A percentile compares a stretch with the other conserved stretches of the same genome.
These are phyloP conservation scores for Globisporangium recalcitrans DNA, from an alignment of 352 stramenopile species.

Conservation along the genomic window DNA sequence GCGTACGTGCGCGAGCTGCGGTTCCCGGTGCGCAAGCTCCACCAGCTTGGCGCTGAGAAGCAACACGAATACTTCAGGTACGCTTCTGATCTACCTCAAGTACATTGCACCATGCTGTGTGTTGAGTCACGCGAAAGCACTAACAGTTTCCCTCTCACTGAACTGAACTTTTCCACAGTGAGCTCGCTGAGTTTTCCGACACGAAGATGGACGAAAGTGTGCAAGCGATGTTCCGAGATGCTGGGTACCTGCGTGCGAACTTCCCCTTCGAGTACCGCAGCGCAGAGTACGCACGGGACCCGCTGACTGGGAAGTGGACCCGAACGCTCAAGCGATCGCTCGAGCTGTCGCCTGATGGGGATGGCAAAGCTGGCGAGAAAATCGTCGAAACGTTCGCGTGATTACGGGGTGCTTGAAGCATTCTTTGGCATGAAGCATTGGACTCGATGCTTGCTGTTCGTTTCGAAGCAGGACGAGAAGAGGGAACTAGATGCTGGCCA, in stretches of 20 bases:
- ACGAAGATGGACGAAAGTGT: constrained; percentile 38
- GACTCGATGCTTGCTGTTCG: too few relatives aligned
- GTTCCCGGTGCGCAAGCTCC: constrained; percentile 53
- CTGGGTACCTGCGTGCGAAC: constrained; percentile 41
- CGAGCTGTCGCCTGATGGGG: constrained; percentile 7
- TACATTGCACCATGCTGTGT: too few relatives aligned
- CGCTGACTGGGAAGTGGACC: constrained; percentile 32
- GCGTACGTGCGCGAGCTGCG: constrained; percentile 35
- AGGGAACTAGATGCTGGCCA: not conserved
- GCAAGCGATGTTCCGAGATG: constrained; percentile 68
- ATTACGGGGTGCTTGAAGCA: not conserved
- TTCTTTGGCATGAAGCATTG: not conserved
- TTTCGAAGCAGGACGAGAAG: not conserved
- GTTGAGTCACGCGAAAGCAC: not conserved
- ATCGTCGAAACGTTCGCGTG: constrained; percentile 11
- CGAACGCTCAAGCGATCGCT: constrained; percentile 26
- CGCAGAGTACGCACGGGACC: constrained; percentile 50
- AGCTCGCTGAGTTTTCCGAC: constrained; percentile 32
- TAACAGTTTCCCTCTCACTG: not conserved
- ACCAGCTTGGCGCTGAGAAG: constrained; percentile 47
- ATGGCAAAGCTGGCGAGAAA: not conserved
- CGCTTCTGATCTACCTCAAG: constrained; percentile 1
- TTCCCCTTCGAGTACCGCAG: constrained; percentile 62
- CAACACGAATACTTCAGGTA: constrained; percentile 55
- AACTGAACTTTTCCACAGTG: constrained; percentile 21